Evolutionary conservation across 169 alveolate genomes (phyloP).

Genomic region (Eimeria brunetti): DNA sequence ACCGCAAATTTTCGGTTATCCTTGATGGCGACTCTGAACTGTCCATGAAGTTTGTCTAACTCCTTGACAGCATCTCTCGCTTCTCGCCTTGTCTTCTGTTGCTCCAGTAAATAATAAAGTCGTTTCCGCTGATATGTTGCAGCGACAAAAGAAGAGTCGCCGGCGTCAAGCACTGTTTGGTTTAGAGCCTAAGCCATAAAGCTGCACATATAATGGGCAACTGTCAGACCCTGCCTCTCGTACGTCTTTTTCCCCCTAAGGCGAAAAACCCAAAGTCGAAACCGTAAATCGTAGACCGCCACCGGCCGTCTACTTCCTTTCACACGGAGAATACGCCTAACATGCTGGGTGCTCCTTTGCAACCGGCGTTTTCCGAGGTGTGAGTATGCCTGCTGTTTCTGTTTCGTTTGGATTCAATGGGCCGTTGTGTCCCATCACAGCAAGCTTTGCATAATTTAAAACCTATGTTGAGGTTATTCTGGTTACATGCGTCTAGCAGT

Average conservation of each 20-base stretch:
- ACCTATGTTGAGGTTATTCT: neutral
- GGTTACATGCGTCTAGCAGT: neutral
- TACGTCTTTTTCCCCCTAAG: neutral
- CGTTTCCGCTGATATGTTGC: constrained; percentile 62
- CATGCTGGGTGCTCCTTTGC: neutral
- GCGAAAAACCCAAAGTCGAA: too few relatives aligned
- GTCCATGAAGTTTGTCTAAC: constrained; percentile 24
- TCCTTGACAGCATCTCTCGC: constrained; percentile 64
- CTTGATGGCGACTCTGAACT: constrained; percentile 42
- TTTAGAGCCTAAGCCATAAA: constrained; percentile 24
- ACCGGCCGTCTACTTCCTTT: neutral
- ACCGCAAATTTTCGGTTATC: constrained; percentile 24
- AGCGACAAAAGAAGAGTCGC: constrained; percentile 53
- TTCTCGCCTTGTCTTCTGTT: constrained; percentile 50
- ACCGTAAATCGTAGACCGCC: neutral
- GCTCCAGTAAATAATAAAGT: constrained; percentile 42
- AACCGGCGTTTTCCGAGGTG: neutral
- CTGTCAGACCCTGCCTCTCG: neutral
- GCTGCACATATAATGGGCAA: neutral
- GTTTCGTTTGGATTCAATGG: neutral
- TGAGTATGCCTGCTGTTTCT: neutral
- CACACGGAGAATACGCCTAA: neutral
- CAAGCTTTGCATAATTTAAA: neutral
- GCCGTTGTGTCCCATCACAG: neutral
- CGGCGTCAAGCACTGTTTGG: constrained; percentile 61